Base-by-base conservation (phyloP, 2,329 filamentous ascomycete species). In the Botrytis fabae region DNA sequence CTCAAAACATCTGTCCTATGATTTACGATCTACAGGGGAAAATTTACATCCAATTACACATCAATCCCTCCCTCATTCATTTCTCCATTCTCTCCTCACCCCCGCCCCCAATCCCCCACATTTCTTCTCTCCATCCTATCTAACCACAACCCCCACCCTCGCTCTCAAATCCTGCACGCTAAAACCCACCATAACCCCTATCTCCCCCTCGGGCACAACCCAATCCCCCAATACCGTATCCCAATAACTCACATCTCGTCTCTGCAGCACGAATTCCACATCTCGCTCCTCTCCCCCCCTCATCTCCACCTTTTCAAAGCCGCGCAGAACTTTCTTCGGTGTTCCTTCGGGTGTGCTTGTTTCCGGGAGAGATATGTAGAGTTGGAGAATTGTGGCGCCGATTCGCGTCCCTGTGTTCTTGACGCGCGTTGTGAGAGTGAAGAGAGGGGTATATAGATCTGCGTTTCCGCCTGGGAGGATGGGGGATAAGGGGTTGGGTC, bases 191-290 rank as follows among this genome's bases (percentile, higher is more conserved):
- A 22, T 59, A 20, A 78, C 61, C 22, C 40, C 68, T 71, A 76
- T 77, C 8, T 70, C 71, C 18, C 72, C 74, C 5, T 57, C 54
- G 1, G 65, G 72, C 40, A 79, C 40, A 68, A 93, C 87, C 94
- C 95, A 98, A 84, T 97, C 90, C 85, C 97, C 94, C 28, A 83
- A 81, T 2, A 78, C 85, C 1, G 87, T 84, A 77, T 97, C 93
- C 95, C 95, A 98, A 84, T 93, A 95, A 81, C 91, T 93, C 72
- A 97, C 78, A 80, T 98, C 95, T 72, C 93, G 89, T 57, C 94
- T 88, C 20, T 90, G 95, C 73, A 98, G 82, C 20, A 89, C 86
- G 1, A 89, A 90, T 1, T 81, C 85, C 84, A 95, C 95, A 2
- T 85, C 87, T 4, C 83, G 85, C 71, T 86, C 88, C 82, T 89